A percentile compares a stretch with the other conserved stretches of the same genome.
phyloP scores from a whole-genome alignment of 1,284 basidiomycete species.

The Ustilago loliicola region DNA sequence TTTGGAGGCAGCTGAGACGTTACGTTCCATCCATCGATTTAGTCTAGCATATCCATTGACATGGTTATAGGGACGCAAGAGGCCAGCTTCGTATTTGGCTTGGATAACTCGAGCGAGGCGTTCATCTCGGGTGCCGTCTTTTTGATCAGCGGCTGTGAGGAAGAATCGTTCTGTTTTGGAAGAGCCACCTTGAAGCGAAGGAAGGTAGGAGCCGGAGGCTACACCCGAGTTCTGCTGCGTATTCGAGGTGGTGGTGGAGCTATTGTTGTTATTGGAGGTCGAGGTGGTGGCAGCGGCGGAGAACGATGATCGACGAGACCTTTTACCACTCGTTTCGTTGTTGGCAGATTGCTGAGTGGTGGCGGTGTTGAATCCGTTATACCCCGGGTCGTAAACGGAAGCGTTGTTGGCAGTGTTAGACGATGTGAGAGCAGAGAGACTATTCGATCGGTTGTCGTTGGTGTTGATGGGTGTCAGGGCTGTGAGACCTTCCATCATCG shows the following conservation, averaged over 20 bases:
- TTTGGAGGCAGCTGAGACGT: conserved; percentile 76
- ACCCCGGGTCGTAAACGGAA: background rate
- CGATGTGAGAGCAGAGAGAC: background rate
- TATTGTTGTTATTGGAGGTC: background rate
- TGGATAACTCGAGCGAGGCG: conserved; percentile 91
- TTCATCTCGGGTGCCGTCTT: conserved; percentile 88
- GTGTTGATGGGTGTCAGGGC: conserved; percentile 36
- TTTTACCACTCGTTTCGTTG: conserved; percentile 20
- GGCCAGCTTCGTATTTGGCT: conserved; percentile 95
- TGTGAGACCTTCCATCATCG: conserved; percentile 25
- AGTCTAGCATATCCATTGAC: conserved; percentile 73
- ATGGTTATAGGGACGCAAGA: conserved; percentile 95
- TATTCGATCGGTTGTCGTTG: background rate
- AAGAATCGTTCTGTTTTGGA: conserved; percentile 81
- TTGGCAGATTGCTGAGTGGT: background rate
- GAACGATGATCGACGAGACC: conserved; percentile 49
- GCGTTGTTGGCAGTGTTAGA: background rate
- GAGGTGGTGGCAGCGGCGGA: conserved; percentile 21
- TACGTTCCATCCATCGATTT: conserved; percentile 87
- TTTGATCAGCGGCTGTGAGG: conserved; percentile 94
- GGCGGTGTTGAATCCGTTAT: background rate
- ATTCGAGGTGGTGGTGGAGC: background rate
- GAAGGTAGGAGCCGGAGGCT: conserved; percentile 36
- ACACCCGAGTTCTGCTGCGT: background rate
- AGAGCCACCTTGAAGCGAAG: conserved; percentile 43